Evolutionary conservation across 768 basidiomycete genomes (phyloP).

Genomic region (Suillus americanus): DNA sequence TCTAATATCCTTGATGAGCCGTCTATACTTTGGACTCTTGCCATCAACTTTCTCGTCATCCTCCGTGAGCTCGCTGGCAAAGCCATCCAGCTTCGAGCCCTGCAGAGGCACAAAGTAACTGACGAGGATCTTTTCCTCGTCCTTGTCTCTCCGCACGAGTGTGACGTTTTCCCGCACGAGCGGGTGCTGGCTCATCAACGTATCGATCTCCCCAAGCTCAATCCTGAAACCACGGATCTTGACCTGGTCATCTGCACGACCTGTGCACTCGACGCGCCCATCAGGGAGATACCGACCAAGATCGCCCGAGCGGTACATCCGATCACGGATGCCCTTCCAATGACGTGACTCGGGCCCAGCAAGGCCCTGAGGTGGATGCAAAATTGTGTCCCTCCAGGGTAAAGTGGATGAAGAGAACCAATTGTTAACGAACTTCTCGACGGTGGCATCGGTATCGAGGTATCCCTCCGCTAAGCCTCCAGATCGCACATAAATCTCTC

Average conservation of each 20-base stretch:
- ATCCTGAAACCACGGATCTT: slow-evolving; percentile 99
- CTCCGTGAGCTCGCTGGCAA: slow-evolving; percentile 63
- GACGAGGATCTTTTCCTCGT: slow-evolving; percentile 98
- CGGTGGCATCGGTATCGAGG: slow-evolving; percentile 75
- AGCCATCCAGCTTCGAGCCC: slow-evolving; percentile 61
- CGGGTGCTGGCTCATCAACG: slow-evolving; percentile 89
- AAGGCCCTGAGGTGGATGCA: slow-evolving; percentile 52
- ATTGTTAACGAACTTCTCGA: slow-evolving; percentile 91
- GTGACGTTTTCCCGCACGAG: slow-evolving; percentile 98
- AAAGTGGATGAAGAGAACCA: slow-evolving; percentile 70
- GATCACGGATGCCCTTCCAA: slow-evolving; percentile 95
- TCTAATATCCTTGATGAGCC: slow-evolving; percentile 89
- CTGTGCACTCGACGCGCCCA: slow-evolving; percentile 94
- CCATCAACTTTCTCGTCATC: slow-evolving; percentile 54
- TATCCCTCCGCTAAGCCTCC: slow-evolving; percentile 97
- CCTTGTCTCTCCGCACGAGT: slow-evolving; percentile 93
- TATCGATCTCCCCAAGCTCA: slow-evolving; percentile 97
- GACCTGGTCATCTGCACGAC: slow-evolving; percentile 97
- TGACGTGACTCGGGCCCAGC: slow-evolving; percentile 73
- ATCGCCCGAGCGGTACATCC: slow-evolving; percentile 98
- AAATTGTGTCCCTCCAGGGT: slow-evolving; percentile 69
- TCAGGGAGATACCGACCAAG: slow-evolving; percentile 91
- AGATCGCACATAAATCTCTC: slow-evolving; percentile 97
- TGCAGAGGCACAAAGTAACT: slow-evolving; percentile 94
- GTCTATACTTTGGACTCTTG: slow-evolving; percentile 76